Percentiles rank a stretch among this genome's conserved stretches.
Conservation (phyloP, 2,329 filamentous ascomycete species). For the Phaeosphaeria sp. region DNA sequence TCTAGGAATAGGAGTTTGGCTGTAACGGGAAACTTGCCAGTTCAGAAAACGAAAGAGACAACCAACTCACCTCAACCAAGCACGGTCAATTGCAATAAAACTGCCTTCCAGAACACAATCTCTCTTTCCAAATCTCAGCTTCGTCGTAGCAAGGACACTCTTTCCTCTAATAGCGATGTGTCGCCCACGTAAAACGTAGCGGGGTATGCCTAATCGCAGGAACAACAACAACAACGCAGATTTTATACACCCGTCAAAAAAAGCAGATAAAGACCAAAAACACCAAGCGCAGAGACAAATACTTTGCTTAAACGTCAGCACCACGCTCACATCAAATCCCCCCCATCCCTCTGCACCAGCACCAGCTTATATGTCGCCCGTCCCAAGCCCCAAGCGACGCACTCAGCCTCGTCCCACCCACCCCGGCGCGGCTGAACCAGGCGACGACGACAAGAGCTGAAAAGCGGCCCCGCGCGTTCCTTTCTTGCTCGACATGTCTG, state of each 20-base stretch:
- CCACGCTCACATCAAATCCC: too few relatives aligned
- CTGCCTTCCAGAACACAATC: neutral
- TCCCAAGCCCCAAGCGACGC: too few relatives aligned
- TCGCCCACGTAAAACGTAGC: neutral
- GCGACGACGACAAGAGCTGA: neutral
- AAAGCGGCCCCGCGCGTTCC: neutral
- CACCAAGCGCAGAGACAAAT: too few relatives aligned
- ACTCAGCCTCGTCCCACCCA: neutral
- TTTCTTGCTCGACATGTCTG: neutral
- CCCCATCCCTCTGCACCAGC: too few relatives aligned
- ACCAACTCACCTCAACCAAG: neutral
- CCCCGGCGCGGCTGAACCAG: neutral
- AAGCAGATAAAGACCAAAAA: too few relatives aligned
- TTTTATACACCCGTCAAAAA: neutral
- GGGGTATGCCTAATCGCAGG: neutral
- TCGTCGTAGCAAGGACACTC: neutral
- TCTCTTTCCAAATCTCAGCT: neutral
- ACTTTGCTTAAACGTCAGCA: too few relatives aligned
- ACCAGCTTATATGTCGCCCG: too few relatives aligned
- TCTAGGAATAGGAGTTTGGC: neutral
- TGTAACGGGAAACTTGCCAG: neutral
- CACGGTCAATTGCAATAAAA: neutral
- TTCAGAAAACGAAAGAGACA: neutral
- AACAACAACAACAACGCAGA: neutral
- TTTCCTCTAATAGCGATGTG: neutral